Evolutionary conservation across 306 rosid genomes (phyloP).

Genomic region (Acacia confusa): DNA sequence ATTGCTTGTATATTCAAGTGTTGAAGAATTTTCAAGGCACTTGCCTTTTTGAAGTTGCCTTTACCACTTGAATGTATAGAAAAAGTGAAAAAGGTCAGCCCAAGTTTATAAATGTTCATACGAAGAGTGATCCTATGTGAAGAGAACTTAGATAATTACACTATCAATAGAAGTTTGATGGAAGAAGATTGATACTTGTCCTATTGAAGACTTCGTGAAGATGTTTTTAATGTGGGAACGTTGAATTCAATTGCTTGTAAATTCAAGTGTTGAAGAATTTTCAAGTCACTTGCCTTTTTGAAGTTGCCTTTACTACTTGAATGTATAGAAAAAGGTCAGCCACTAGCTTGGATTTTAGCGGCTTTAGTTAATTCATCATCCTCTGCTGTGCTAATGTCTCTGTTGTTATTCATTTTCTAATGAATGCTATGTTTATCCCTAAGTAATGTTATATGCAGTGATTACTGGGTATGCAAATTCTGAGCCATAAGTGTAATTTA

Average conservation of each 20-base stretch:
- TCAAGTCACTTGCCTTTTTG: conserved; percentile 76
- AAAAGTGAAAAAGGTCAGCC: conserved; percentile 74
- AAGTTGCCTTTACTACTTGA: conserved; percentile 78
- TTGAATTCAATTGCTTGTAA: conserved; percentile 77
- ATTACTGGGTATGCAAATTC: conserved; percentile 42
- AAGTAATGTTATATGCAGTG: conserved; percentile 45
- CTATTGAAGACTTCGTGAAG: conserved; percentile 65
- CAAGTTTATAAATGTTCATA: conserved; percentile 50
- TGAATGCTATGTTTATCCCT: conserved; percentile 50
- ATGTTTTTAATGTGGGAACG: conserved; percentile 57
- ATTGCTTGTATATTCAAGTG: conserved; percentile 68
- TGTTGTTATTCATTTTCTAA: conserved; percentile 41
- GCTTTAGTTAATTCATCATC: conserved; percentile 60
- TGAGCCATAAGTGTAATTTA: conserved; percentile 40
- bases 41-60: conserved; percentile 68
- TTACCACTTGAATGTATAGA: conserved; percentile 79
- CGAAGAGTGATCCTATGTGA: conserved; percentile 54
- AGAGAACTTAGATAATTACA: conserved; percentile 69
- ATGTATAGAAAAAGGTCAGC: conserved; percentile 71
- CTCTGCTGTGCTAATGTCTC: conserved; percentile 43
- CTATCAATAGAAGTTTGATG: conserved; percentile 73
- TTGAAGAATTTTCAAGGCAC: conserved; percentile 85
- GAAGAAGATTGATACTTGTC: conserved; percentile 68
- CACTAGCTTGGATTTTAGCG: conserved; percentile 60
- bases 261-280: conserved; percentile 75